Percentiles rank a stretch among this genome's conserved stretches.
Conservation (phyloP, 331 rosid species). For the Spiraea crenata region DNA sequence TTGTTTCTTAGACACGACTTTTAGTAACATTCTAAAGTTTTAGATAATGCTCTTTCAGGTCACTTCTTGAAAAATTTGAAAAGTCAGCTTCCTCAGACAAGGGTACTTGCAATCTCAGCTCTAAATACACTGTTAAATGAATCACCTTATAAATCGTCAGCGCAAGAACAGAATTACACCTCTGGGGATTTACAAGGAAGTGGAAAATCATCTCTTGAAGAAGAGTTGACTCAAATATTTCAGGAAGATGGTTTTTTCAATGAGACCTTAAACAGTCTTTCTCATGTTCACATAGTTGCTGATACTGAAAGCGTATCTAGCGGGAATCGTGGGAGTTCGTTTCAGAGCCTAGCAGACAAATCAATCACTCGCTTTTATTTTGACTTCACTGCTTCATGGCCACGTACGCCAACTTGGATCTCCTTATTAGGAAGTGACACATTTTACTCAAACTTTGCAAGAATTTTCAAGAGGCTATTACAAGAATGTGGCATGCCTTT, state of each 20-base stretch:
- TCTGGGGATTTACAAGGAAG: constrained; percentile 45
- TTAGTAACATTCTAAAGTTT: constrained; percentile 15
- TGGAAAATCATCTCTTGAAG: constrained; percentile 83
- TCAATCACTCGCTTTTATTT: constrained; percentile 93
- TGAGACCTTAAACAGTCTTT: constrained; percentile 90
- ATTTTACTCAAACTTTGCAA: constrained; percentile 91
- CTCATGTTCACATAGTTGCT: constrained; percentile 84
- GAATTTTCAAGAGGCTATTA: constrained; percentile 86
- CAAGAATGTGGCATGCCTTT: constrained; percentile 97
- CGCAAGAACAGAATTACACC: constrained; percentile 38
- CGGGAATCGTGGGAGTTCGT: constrained; percentile 77
- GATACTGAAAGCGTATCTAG: constrained; percentile 73
- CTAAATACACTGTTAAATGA: constrained; percentile 86
- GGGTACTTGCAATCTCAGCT: constrained; percentile 97
- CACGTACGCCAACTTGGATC: constrained; percentile 97
- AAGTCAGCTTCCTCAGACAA: constrained; percentile 98
- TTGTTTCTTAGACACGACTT: neutral
- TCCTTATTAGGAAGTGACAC: constrained; percentile 78
- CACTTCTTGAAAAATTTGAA: constrained; percentile 89
- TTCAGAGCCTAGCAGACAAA: constrained; percentile 96
- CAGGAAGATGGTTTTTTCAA: constrained; percentile 91
- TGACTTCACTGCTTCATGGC: constrained; percentile 97
- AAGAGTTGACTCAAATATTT: constrained; percentile 73
- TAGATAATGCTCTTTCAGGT: constrained; percentile 48
- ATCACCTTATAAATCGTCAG: constrained; percentile 83